These are phyloP conservation scores for Hibiscus mutabilis DNA, from an alignment of 345 rosid species.

Conservation along the genomic window DNA sequence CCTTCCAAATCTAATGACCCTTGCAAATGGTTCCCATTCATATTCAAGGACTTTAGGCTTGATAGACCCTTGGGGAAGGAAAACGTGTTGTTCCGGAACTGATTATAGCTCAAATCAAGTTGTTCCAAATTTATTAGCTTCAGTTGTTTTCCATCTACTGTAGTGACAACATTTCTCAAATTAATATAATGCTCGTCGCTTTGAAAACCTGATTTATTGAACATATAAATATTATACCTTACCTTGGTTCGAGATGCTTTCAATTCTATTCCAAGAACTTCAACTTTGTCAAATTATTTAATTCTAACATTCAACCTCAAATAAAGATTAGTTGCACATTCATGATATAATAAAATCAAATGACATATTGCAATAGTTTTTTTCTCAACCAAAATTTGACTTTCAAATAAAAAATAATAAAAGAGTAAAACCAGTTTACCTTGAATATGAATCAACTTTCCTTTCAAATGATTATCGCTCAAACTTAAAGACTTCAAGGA, in stretches of 20 bases:
- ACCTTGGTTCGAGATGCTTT: neutral
- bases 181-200: no score
- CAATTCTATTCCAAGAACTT: neutral
- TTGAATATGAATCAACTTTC: neutral
- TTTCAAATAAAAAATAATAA: neutral
- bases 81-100: neutral
- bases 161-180: neutral
- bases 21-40: no score
- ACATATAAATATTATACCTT: no score
- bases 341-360: neutral
- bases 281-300: neutral
- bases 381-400: neutral
- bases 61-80: neutral
- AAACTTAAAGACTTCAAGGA: neutral
- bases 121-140: neutral
- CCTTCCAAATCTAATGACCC: no score
- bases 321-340: neutral
- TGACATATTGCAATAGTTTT: no score
- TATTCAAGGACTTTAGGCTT: neutral
- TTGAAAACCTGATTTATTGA: neutral
- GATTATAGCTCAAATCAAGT: neutral
- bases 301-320: neutral
- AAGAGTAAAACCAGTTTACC: no score
- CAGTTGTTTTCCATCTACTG: constrained; percentile 5
- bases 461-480: neutral